phyloP scores from a whole-genome alignment of 305 asterid species.

The Stenogyne calaminthoides region DNA sequence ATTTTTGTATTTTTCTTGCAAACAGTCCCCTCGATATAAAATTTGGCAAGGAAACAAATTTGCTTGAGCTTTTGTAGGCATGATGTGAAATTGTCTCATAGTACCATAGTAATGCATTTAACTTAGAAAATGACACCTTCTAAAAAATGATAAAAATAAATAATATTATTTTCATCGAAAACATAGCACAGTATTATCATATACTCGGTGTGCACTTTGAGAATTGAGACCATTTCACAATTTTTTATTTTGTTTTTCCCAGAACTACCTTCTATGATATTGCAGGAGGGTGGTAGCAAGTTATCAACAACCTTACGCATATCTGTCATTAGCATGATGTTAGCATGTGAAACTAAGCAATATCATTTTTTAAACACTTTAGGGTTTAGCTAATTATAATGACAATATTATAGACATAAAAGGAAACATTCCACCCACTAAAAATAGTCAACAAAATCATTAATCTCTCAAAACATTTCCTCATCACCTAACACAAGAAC shows the following conservation, averaged over 20 bases:
- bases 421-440: slow-evolving; percentile 7
- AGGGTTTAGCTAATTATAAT: slow-evolving; percentile 1
- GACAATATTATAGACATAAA: background rate
- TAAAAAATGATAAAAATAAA: too few relatives aligned
- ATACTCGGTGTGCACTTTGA: too few relatives aligned
- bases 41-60: background rate
- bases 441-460: slow-evolving; percentile 19
- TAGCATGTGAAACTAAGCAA: slow-evolving; percentile 27
- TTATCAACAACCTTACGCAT: slow-evolving; percentile 19
- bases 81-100: background rate
- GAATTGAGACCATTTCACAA: too few relatives aligned
- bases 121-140: background rate
- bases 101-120: background rate
- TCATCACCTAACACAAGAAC: background rate
- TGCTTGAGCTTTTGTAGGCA: background rate
- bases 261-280: too few relatives aligned
- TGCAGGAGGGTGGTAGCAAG: too few relatives aligned
- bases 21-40: background rate
- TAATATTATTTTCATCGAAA: too few relatives aligned
- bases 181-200: too few relatives aligned
- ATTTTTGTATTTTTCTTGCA: background rate
- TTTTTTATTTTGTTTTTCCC: too few relatives aligned
- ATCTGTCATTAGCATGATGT: slow-evolving; percentile 44
- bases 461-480: background rate
- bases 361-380: background rate